Base-by-base conservation (phyloP, 148 eudicot species). In the Bassia scoparia region DNA sequence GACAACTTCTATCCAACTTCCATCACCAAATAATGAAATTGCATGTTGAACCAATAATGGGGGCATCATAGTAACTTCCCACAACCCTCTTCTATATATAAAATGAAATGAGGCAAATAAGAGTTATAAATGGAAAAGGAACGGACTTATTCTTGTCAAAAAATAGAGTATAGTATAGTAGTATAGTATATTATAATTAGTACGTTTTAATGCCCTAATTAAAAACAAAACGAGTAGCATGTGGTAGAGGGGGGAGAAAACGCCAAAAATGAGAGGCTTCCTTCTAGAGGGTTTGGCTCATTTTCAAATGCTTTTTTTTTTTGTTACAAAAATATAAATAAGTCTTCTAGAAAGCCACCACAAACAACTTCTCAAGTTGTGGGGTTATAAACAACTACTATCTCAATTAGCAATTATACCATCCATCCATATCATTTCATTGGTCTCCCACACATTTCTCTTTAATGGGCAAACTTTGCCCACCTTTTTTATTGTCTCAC, bases 311-410 rank as follows among this genome's bases (percentile, higher is more conserved):
- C 41, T 53, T 37, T 4, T 17, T 7, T 41, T 14, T 5, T 59
- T n/a, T 34, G 24, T 10, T 67, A 58, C 26, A 16, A 48, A 52
- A 50, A 21, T 5, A 64, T 77, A 23, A 77, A 71, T 38, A 18
- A 20, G 49, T 6, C 80, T 77, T 77, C 75, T 77, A 77, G 80
- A 77, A 77, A 64, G 71, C 80, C 76, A 71, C 71, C 80, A 70
- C 17, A 3, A 16, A 18, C 10, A 7, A 18, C 53, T 49, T 20
- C 67, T 26, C 61, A 4, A n/a, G n/a, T n/a, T 65, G 67, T 33
- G 61, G 73, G 77, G 63, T 24, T 58, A 20, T 41, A 8, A 8
- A n/a, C n/a, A n/a, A n/a, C n/a, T 41, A 8, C 12, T 41, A 41
- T 41, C 12, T 41, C 9, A 41, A 41, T 8, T 8, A 3, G 0